Evolutionary conservation across 2,329 filamentous ascomycete genomes (phyloP).

Genomic region (Microsporum canis): DNA sequence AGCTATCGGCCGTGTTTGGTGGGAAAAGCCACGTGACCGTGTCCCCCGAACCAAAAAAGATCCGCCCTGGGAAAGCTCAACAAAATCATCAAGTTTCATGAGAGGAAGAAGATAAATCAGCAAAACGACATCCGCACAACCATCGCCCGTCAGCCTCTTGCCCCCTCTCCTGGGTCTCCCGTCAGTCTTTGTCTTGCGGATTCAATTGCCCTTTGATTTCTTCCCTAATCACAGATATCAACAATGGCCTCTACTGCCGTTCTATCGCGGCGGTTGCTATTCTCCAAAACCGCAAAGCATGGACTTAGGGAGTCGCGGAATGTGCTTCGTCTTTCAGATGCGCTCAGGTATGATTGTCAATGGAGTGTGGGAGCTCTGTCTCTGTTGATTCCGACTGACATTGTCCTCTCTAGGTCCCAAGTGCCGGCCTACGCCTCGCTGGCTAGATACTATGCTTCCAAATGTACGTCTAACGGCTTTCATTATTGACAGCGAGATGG

Average conservation of each 20-base stretch:
- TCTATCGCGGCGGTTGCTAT: constrained; percentile 36
- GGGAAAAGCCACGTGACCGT: background rate
- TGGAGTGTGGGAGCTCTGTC: background rate
- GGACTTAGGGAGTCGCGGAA: constrained; percentile 37
- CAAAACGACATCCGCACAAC: background rate
- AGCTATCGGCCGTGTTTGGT: background rate
- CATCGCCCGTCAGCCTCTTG: background rate
- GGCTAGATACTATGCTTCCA: constrained; percentile 57
- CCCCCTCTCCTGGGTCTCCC: background rate
- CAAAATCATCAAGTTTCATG: constrained; percentile 2
- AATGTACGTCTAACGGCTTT: constrained; percentile 42
- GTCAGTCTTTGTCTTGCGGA: background rate
- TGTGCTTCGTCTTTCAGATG: constrained; percentile 34
- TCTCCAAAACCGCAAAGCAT: constrained; percentile 27
- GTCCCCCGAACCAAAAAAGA: background rate
- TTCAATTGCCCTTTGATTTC: background rate
- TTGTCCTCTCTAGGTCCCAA: constrained; percentile 24
- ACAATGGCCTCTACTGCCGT: constrained; percentile 35
- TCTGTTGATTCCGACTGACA: constrained; percentile 6
- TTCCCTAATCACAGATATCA: background rate
- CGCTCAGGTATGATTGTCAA: constrained; percentile 27
- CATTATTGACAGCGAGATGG: constrained; percentile 11
- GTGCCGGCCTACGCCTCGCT: constrained; percentile 48
- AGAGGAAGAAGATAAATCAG: background rate
- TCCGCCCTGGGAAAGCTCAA: constrained; percentile 2